Percentiles rank a stretch among this genome's conserved stretches.
These are phyloP conservation scores for Cladosporium sp. DNA, from an alignment of 2,329 filamentous ascomycete genomes.

Conservation along the genomic window DNA sequence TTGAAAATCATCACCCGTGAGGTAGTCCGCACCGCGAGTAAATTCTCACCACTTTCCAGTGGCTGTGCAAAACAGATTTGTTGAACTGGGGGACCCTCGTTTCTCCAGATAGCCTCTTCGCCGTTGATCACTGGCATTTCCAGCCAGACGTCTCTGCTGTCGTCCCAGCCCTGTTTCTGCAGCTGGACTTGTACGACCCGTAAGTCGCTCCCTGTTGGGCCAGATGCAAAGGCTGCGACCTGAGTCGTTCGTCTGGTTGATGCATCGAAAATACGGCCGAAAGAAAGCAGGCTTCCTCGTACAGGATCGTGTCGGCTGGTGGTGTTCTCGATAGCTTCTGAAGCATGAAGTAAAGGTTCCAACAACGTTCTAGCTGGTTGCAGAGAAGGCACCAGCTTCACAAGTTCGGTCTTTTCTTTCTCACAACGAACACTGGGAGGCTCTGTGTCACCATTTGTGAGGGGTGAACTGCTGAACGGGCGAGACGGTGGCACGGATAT, in stretches of 20 bases:
- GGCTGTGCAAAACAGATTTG: conserved; percentile 51
- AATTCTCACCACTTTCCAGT: conserved; percentile 37
- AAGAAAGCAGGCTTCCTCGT: conserved; percentile 47
- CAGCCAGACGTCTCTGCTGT: conserved; percentile 44
- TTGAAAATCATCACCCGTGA: conserved; percentile 47
- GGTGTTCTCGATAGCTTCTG: conserved; percentile 30
- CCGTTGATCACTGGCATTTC: conserved; percentile 44
- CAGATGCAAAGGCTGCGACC: conserved; percentile 38
- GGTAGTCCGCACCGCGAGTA: conserved; percentile 50
- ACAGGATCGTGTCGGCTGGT: conserved; percentile 36
- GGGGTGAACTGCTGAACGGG: background rate
- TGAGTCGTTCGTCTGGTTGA: conserved; percentile 28
- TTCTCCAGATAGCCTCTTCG: conserved; percentile 53
- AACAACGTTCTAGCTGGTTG: conserved; percentile 18
- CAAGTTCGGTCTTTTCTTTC: conserved; percentile 17
- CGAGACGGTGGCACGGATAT: conserved; percentile 17
- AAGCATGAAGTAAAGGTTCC: conserved; percentile 22
- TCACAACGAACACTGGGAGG: conserved; percentile 11
- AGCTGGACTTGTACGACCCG: conserved; percentile 50
- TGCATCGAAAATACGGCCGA: conserved; percentile 51
- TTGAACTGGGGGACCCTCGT: conserved; percentile 50
- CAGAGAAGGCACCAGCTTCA: conserved; percentile 24
- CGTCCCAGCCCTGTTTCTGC: conserved; percentile 54
- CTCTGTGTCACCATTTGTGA: background rate
- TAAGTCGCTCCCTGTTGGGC: conserved; percentile 56